phyloP scores from a whole-genome alignment of 1,284 basidiomycete species.

The Cryptococcus amylolentus region DNA sequence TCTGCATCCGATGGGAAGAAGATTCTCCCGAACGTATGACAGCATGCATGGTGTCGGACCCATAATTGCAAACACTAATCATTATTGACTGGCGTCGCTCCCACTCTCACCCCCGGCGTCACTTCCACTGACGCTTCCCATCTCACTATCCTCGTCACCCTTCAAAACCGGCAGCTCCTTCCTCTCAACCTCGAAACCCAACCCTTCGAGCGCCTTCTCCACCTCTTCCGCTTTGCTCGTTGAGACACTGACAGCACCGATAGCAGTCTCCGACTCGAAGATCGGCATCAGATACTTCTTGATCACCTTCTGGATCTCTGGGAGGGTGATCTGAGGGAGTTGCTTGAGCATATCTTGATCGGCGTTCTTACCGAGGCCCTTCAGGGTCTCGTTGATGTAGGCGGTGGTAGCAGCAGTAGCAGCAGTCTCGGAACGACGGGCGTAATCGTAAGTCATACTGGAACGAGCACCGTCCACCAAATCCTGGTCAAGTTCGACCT shows the following conservation, averaged over 20 bases:
- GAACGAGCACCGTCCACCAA: conserved; percentile 89
- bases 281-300: conserved; percentile 78
- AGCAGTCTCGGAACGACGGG: conserved; percentile 77
- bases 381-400: conserved; percentile 81
- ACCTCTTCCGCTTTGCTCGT: conserved; percentile 76
- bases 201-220: conserved; percentile 58
- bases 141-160: conserved; percentile 23
- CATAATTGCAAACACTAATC: neutral
- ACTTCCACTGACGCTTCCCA: conserved; percentile 12
- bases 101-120: conserved; percentile 10
- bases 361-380: conserved; percentile 69
- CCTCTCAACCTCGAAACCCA: conserved; percentile 76
- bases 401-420: conserved; percentile 73
- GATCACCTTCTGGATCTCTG: conserved; percentile 68
- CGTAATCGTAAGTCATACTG: conserved; percentile 78
- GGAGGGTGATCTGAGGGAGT: conserved; percentile 65
- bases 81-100: conserved; percentile 9
- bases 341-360: conserved; percentile 71
- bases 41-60: no score
- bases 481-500: conserved; percentile 79
- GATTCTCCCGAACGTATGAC: no score
- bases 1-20: no score
- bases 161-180: conserved; percentile 52
- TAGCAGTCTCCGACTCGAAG: conserved; percentile 72
- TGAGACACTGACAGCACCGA: conserved; percentile 77